A percentile compares a stretch with the other conserved stretches of the same genome.
These are phyloP conservation scores for Bruguiera sexangula DNA, from an alignment of 345 rosid species.

Conservation along the genomic window DNA sequence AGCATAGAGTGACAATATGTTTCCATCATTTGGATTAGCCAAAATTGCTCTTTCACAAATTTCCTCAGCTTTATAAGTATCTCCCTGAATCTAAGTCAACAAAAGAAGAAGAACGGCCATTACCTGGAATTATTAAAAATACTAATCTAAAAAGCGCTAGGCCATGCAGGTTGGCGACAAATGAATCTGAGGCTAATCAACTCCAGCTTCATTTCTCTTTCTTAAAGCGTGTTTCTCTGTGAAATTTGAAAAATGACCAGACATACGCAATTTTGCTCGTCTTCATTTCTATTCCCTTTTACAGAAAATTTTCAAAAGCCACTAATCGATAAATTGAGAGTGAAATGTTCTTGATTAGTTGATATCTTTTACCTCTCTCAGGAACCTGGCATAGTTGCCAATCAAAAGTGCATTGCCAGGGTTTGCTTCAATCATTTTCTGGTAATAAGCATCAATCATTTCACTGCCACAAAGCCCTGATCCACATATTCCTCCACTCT, in stretches of 20 bases:
- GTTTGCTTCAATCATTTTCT: constrained; percentile 47
- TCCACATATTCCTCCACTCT: constrained; percentile 25
- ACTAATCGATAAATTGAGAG: too few relatives aligned
- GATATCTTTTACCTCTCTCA: constrained; percentile 49
- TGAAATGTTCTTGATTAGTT: too few relatives aligned
- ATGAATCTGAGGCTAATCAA: too few relatives aligned
- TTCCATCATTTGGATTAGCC: constrained; percentile 58
- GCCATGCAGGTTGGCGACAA: too few relatives aligned
- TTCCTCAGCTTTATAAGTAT: constrained; percentile 59
- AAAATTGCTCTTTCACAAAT: constrained; percentile 60
- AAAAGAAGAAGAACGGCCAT: neutral
- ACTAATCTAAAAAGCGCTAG: too few relatives aligned
- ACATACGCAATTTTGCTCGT: too few relatives aligned
- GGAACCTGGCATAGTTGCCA: constrained; percentile 64
- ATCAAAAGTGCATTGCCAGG: constrained; percentile 56
- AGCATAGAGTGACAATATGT: constrained; percentile 50
- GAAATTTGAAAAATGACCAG: too few relatives aligned
- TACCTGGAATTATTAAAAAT: too few relatives aligned
- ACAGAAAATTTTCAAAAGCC: too few relatives aligned
- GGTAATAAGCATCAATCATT: constrained; percentile 52
- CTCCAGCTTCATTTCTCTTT: too few relatives aligned
- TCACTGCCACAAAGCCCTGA: constrained; percentile 37
- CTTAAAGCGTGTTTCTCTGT: too few relatives aligned
- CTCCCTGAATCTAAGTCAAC: constrained; percentile 45
- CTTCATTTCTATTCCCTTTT: too few relatives aligned